Evolutionary conservation across 306 rosid genomes (phyloP).

Genomic region (Ormosia emarginata): DNA sequence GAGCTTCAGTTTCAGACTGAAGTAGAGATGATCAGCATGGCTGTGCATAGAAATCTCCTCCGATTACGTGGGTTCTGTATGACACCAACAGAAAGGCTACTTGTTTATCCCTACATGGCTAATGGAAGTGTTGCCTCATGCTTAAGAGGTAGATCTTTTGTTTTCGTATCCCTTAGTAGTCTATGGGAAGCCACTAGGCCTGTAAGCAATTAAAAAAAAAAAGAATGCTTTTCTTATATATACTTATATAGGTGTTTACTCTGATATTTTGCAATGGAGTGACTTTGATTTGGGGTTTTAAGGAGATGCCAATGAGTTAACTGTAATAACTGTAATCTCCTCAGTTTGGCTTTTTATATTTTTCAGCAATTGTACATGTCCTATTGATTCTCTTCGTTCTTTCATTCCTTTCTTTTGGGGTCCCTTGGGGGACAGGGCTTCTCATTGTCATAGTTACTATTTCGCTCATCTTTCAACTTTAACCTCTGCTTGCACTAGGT

Average conservation of each 20-base stretch:
- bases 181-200: not conserved
- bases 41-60: constrained; percentile 96
- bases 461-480: not conserved
- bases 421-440: not conserved
- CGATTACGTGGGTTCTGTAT: constrained; percentile 94
- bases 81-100: constrained; percentile 97
- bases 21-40: constrained; percentile 99
- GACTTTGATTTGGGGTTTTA: not conserved
- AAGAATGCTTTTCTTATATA: not conserved
- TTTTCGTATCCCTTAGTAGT: not conserved
- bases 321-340: not conserved
- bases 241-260: not conserved
- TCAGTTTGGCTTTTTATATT: not conserved
- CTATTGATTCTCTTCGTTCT: not conserved
- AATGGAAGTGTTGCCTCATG: constrained; percentile 99
- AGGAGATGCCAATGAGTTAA: not conserved
- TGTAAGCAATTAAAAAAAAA: not conserved
- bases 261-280: not conserved
- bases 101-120: constrained; percentile 99
- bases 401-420: not conserved
- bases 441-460: not conserved
- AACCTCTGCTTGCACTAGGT: not conserved
- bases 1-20: constrained; percentile 99
- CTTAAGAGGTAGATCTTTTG: constrained; percentile 77
- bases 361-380: not conserved